Base-by-base conservation (phyloP, 140 eudicot species). In the Stevia rebaudiana region DNA sequence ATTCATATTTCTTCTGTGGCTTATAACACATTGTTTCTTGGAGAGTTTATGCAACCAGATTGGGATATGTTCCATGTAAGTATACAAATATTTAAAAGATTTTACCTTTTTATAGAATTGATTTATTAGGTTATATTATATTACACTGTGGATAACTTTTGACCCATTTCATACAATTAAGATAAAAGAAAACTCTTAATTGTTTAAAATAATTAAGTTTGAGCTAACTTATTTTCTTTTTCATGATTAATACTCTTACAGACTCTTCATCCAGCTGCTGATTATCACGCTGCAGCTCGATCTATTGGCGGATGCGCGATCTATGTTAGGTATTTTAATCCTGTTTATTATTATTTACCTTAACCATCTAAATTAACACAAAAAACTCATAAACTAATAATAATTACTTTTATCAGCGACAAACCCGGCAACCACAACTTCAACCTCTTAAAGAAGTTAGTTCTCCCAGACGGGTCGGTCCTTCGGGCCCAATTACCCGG, bases 51-150 rank as follows among this genome's bases (percentile, higher is more conserved):
- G 94, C 94, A 72, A 47, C 97, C 97, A 19, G 97, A 90, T 73
- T 90, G 97, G 97, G 97, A 90, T 46, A 90, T 90, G 97, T 90
- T 90, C 48, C 97, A 90, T 63, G 97, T 90, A 68, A 84, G 98
- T 80, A 22, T 61, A 13, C 39, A 35, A 25, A 16, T 40, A 19
- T 21, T 6, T 4, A 3, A 0, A 28, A 2, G 5, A 2, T 24
- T 54, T 25, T 28, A 1, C 19, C 16, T 9, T 49, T 49, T 6
- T 4, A 49, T 24, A 11, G 18, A 51, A 5, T 0, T 51, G 18
- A 51, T 23, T 51, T 22, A 11, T 6, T 4, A 22, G 30, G 57
- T 23, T 51, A 21, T 22, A 21, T 5, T 6, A 8, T n/a, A n/a
- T n/a, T 23, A 51, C 57, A 3, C 35, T 52, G 23, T 5, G 17